Evolutionary conservation across 2,329 filamentous ascomycete genomes (phyloP), one percentile per base, ranked within the genome.

Genomic region (Colletotrichum sp.): DNA sequence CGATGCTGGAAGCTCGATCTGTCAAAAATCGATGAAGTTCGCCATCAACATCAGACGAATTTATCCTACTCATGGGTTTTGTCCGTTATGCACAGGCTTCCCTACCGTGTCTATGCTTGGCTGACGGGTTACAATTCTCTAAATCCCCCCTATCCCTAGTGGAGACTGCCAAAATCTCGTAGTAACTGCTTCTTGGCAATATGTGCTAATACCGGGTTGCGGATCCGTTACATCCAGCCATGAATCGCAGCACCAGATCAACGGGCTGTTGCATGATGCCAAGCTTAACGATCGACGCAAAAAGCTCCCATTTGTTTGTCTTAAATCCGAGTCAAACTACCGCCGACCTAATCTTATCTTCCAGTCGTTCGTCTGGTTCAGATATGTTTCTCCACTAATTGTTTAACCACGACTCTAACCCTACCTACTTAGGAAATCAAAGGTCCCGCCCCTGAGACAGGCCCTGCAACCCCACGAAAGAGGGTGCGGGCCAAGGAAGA

Each of bases 121-220:
- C 44, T 52, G 44, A 13, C 44, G 44, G 44, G 44, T 12, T 52
- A 21, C 44, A 21, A 0, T 21, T 36, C 79, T 84, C 73, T 52
- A 21, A 78, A 78, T 83, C 77, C 44, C 44, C 44, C n/a, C n/a
- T 52, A 52, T 52, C 44, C 10, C 44, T 52, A 21, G 44, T 52
- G 44, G 44, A 52, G 30, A 83, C 8, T 85, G 44, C 44, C n/a
- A 21, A 52, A 52, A 52, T 52, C 44, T 52, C 44, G 44, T 52
- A 21, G 44, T 21, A 13, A 52, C 44, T 52, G 10, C 10, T 52
- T 52, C 44, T 52, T 52, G n/a, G n/a, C 44, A 52, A 52, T 52
- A 52, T 52, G 44, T 52, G 44, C 44, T 52, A 52, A 52, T 52
- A 52, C n/a, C 44, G 10, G 44, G 44, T 2, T 52, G 44, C 44